Evolutionary conservation across 768 basidiomycete genomes (phyloP).

Genomic region (Podaxis sp.): DNA sequence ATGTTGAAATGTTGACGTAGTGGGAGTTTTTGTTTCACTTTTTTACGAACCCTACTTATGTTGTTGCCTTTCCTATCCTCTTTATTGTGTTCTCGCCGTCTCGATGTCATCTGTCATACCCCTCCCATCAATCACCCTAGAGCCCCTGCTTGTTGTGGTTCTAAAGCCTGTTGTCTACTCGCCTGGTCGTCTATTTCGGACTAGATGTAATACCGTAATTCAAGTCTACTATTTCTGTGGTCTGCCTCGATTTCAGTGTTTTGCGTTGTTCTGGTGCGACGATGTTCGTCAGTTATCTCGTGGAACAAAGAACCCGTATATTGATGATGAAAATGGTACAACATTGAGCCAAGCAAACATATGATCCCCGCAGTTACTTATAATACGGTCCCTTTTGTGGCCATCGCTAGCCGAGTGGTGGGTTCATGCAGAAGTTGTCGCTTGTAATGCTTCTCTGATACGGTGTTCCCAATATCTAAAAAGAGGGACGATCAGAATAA

Average conservation of each 20-base stretch:
- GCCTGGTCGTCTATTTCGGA: constrained; percentile 2
- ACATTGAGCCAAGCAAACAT: neutral
- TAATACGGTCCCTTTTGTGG: neutral
- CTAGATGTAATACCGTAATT: constrained; percentile 12
- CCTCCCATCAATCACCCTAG: neutral
- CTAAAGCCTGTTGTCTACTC: neutral
- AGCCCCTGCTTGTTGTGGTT: neutral
- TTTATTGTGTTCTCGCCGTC: neutral
- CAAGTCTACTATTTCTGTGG: neutral
- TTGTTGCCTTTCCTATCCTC: neutral
- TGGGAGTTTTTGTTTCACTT: neutral
- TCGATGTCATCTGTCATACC: neutral
- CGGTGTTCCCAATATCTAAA: constrained; percentile 75
- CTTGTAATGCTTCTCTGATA: constrained; percentile 44
- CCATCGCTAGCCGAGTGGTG: neutral
- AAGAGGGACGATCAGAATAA: constrained; percentile 13
- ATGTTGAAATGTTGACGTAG: neutral
- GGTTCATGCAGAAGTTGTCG: neutral
- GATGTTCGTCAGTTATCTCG: too few relatives aligned
- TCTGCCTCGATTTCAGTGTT: too few relatives aligned
- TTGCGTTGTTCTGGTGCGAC: too few relatives aligned
- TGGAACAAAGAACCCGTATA: too few relatives aligned
- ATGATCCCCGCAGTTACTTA: neutral
- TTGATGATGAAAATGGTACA: neutral
- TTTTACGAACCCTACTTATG: neutral